Percentiles rank a stretch among this genome's conserved stretches.
phyloP scores from a whole-genome alignment of 2,329 filamentous ascomycete genomes.

The Trichothecium sympodiale region DNA sequence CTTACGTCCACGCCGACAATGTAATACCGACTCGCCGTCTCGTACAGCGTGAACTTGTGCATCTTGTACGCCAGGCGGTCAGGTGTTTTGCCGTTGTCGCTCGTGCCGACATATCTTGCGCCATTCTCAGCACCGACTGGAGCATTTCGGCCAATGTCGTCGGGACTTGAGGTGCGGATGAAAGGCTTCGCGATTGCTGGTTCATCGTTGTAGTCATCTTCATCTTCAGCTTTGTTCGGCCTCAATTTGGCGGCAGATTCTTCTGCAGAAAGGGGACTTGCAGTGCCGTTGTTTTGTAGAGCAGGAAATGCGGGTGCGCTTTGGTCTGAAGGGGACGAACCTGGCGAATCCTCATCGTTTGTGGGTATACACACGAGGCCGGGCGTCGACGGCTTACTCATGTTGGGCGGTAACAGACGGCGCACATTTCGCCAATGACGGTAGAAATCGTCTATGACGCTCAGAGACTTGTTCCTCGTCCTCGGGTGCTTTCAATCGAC shows the following conservation, averaged over 20 bases:
- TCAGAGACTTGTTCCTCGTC: too few species aligned
- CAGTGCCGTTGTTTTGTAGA: constrained; percentile 23
- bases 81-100: constrained; percentile 19
- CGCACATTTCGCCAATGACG: too few species aligned
- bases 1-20: constrained; percentile 87
- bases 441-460: too few species aligned
- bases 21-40: constrained; percentile 88
- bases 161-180: constrained; percentile 42
- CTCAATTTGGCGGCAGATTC: constrained; percentile 10
- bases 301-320: constrained; percentile 19
- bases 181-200: constrained; percentile 47
- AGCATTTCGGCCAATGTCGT: constrained; percentile 20
- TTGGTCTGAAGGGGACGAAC: neutral
- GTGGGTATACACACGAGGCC: too few species aligned
- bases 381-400: too few species aligned
- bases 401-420: too few species aligned
- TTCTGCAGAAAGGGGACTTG: constrained; percentile 14
- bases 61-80: constrained; percentile 50
- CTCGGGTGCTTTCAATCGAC: too few species aligned
- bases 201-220: constrained; percentile 48
- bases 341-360: too few species aligned
- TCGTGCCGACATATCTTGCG: constrained; percentile 1
- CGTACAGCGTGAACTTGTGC: constrained; percentile 97
- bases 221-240: constrained; percentile 11
- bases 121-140: constrained; percentile 6